Percentiles rank a stretch among this genome's conserved stretches.
phyloP scores from a whole-genome alignment of 176 grass and related monocot species.

The Avena sativa region DNA sequence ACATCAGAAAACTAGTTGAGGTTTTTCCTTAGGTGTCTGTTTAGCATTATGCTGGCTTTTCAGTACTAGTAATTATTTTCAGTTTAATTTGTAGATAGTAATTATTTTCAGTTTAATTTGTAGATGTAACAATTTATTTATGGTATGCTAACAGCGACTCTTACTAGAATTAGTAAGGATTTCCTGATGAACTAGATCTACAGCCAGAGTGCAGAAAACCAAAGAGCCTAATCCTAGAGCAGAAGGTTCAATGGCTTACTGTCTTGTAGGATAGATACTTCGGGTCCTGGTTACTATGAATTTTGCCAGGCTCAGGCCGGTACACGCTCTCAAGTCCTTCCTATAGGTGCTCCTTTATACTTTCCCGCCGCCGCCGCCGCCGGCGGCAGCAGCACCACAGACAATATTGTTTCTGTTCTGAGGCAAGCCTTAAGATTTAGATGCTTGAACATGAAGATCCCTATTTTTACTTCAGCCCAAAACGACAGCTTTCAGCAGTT shows the following conservation, averaged over 20 bases:
- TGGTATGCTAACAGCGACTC: background rate
- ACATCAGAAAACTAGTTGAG: background rate
- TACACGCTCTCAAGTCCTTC: background rate
- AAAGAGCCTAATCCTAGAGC: background rate
- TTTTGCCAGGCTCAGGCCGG: background rate
- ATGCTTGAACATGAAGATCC: conserved; percentile 1
- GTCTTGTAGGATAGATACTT: background rate
- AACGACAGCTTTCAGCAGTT: background rate
- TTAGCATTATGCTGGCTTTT: too few species aligned
- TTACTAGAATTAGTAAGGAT: background rate
- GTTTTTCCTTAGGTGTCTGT: too few species aligned
- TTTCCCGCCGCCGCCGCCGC: too few species aligned
- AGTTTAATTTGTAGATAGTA: background rate
- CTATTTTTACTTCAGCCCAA: background rate
- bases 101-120: background rate
- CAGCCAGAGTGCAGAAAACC: background rate
- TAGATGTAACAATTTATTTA: too few species aligned
- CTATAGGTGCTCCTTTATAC: too few species aligned
- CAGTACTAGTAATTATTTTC: background rate
- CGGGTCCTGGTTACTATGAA: background rate
- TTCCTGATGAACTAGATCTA: too few species aligned
- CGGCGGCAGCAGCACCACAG: too few species aligned
- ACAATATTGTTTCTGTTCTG: too few species aligned
- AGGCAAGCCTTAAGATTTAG: background rate
- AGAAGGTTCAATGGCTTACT: background rate